Base-by-base conservation (phyloP, 305 asterid species). In the Fraxinus floribunda region DNA sequence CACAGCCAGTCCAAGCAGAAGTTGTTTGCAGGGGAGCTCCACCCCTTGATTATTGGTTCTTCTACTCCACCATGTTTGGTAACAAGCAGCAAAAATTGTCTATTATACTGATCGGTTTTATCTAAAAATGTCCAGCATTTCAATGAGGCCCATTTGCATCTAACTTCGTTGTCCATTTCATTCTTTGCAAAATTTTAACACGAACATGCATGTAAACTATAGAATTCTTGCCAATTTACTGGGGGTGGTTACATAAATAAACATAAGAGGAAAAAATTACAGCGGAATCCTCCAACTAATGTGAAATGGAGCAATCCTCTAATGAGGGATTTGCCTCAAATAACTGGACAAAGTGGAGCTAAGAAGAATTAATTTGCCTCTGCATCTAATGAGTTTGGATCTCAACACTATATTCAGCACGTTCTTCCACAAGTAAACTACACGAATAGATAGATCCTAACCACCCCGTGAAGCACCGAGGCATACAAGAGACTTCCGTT, bases 401-500 rank as follows among this genome's bases (percentile, higher is more conserved):
- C 76, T 29, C 82, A 75, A 82, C 79, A 77, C 80, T 76, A 73
- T 57, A 77, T 79, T 83, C 84, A 60, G 29, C 29, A 80, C 80
- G 26, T 76, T 79, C 80, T 74, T 30, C 49, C 18, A 46, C 39
- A 71, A 62, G 41, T 76, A 79, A 75, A 79, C 83, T 80, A 80
- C 82, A 84, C 78, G 77, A 80, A 86, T 79, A 78, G 49, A 78
- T 60, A 20, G 30, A 60, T 60, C 88, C 81, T 83, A 81, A 76
- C 66, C 60, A 72, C 73, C 60, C 64, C 77, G 18, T 30, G 86
- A 11, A 79, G 87, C 35, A 71, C 81, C 74, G 75, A 83, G 44
- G 79, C 82, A 68, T 29, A 68, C 75, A 26, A 29, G 75, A 68
- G 64, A 79, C 83, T 62, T 81, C 84, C 78, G 20, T 11, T 29